Evolutionary conservation across 352 stramenopile genomes (phyloP), one percentile per base, ranked within the genome.

Genomic region (Phytophthora aleatoria): DNA sequence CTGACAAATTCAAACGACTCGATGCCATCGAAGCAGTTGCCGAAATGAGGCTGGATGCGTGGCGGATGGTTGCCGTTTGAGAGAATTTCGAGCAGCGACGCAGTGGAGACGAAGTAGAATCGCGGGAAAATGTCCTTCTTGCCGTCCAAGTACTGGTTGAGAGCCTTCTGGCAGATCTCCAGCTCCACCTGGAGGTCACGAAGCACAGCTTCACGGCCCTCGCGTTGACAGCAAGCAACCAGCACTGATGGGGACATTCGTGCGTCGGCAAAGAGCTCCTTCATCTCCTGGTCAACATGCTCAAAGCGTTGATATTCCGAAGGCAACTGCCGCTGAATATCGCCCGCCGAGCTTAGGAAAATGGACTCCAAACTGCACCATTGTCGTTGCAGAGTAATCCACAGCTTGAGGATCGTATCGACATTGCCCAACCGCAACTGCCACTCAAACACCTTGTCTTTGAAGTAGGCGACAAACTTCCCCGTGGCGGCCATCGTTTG

Each of bases 91-190:
- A 98, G 83, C 30, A 99, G 66, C 24, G 92, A 95, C 15, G 96
- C 89, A 26, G 97, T 97, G 11, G 92, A 98, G 33, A 98, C 92
- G 60, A 99, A 99, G 61, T 99, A 98, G 64, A 99, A 99, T n/a
- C 95, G 79, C 11, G 96, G 91, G 51, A 98, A 98, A 5, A 98
- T 92, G 54, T 98, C 97, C 71, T 98, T 98, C 76, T 99, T 99
- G 48, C 92, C 92, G 50, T 98, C 92, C 15, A 99, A 79, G 61
- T 98, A 99, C 65, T 98, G 87, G 61, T 99, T 98, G 3, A 99
- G 74, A 27, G 92, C 95, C 67, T 98, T 98, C 57, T 98, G 93
- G 38, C 96, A 99, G 47, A 98, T 83, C 67, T 99, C 95, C 13
- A 99, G 81, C 64, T 97, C 94, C 28, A 82, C 66, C 11, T 91